Conservation (phyloP, 2,329 filamentous ascomycete species). For the Dothideomycetidae sp. region DNA sequence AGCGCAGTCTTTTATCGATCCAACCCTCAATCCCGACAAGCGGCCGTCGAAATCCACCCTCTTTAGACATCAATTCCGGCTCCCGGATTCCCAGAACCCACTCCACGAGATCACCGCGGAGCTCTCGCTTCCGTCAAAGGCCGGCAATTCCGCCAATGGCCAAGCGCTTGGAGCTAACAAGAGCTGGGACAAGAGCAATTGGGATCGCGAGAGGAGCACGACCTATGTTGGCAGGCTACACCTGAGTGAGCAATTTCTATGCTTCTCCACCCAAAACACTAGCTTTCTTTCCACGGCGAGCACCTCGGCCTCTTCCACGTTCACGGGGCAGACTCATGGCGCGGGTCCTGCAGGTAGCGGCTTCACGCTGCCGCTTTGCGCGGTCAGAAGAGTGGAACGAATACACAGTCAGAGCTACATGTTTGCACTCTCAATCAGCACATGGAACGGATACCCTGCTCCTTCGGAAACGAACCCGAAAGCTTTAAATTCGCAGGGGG, state of each 20-base stretch:
- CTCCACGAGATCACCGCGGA: constrained; percentile 95
- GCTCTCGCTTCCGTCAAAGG: constrained; percentile 62
- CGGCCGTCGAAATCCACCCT: constrained; percentile 82
- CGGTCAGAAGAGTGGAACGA: constrained; percentile 80
- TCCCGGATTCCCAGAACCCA: constrained; percentile 82
- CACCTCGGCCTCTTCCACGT: constrained; percentile 63
- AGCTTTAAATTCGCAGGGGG: constrained; percentile 29
- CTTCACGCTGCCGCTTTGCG: constrained; percentile 84
- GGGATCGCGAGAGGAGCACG: constrained; percentile 39
- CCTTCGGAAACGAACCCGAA: constrained; percentile 34
- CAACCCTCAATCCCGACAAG: constrained; percentile 58
- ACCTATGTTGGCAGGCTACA: constrained; percentile 89
- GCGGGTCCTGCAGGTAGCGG: constrained; percentile 88
- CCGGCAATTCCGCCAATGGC: constrained; percentile 24
- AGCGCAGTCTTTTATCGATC: constrained; percentile 89
- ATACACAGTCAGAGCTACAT: constrained; percentile 82
- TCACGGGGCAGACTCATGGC: constrained; percentile 85
- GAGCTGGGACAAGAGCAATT: constrained; percentile 50
- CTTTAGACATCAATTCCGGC: constrained; percentile 91
- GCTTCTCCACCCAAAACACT: constrained; percentile 86
- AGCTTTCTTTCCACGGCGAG: constrained; percentile 74
- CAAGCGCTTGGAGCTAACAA: constrained; percentile 20
- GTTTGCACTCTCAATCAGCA: constrained; percentile 89
- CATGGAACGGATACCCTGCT: constrained; percentile 62
- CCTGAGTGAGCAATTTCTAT: constrained; percentile 85